A percentile compares a stretch with the other conserved stretches of the same genome.
Evolutionary conservation across 768 basidiomycete species (phyloP).

Genomic region (Collybia mongolica): DNA sequence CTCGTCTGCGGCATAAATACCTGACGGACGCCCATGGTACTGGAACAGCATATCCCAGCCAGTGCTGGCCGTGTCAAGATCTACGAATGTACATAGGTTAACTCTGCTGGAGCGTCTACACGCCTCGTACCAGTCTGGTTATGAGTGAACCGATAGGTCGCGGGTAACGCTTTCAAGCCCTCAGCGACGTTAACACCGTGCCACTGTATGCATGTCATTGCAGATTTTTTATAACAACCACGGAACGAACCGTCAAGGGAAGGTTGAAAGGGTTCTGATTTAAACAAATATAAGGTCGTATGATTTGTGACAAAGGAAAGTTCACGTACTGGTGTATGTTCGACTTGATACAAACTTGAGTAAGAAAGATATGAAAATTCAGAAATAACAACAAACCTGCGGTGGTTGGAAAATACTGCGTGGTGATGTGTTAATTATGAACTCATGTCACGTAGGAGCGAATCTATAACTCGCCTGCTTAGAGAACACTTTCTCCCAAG

Average conservation of each 20-base stretch:
- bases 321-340: slow-evolving; percentile 23
- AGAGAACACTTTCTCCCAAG: slow-evolving; percentile 54
- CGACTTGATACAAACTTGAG: slow-evolving; percentile 17
- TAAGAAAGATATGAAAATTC: background rate
- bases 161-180: slow-evolving; percentile 52
- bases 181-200: slow-evolving; percentile 61
- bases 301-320: background rate
- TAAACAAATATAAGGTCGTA: background rate
- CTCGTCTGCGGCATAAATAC: slow-evolving; percentile 56
- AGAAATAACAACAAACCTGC: slow-evolving; percentile 21
- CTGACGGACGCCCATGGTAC: slow-evolving; percentile 57
- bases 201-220: slow-evolving; percentile 34
- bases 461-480: slow-evolving; percentile 27
- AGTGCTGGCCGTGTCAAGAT: slow-evolving; percentile 45
- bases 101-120: background rate
- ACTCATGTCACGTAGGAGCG: background rate
- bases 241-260: slow-evolving; percentile 29
- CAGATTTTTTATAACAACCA: background rate
- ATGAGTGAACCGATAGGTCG: slow-evolving; percentile 53
- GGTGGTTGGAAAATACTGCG: slow-evolving; percentile 44
- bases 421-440: background rate
- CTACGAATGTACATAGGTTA: slow-evolving; percentile 18
- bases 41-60: slow-evolving; percentile 58
- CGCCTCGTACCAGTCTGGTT: slow-evolving; percentile 45
- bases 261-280: slow-evolving; percentile 45